Percentiles rank a stretch among this genome's conserved stretches.
phyloP scores from a whole-genome alignment of 179 eudicot species.

The Vitellaria paradoxa region DNA sequence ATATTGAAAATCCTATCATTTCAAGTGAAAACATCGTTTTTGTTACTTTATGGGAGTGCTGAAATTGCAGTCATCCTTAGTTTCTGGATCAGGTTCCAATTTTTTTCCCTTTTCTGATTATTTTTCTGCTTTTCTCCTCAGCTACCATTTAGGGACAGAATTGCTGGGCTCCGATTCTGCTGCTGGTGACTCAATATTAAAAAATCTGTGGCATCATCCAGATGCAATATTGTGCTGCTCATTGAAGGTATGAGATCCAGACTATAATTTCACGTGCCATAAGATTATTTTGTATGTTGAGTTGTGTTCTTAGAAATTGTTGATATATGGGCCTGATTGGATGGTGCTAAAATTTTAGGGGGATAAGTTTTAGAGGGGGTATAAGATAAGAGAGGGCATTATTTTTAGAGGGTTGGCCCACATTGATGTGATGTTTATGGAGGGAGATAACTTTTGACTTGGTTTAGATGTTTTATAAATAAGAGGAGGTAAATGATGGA shows the following conservation, averaged over 20 bases:
- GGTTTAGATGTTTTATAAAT: no score
- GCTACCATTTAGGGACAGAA: slow-evolving; percentile 49
- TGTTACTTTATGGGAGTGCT: not conserved
- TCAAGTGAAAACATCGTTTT: not conserved
- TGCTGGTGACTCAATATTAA: slow-evolving; percentile 41
- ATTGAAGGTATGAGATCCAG: slow-evolving; percentile 37
- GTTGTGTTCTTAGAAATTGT: not conserved
- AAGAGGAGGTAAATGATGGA: no score
- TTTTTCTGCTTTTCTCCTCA: slow-evolving; percentile 16
- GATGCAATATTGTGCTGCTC: slow-evolving; percentile 66
- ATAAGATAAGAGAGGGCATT: no score
- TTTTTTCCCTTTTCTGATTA: not conserved
- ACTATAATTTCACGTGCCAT: not conserved
- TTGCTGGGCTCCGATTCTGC: slow-evolving; percentile 37
- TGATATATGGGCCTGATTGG: no score
- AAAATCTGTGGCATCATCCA: slow-evolving; percentile 60
- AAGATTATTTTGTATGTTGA: not conserved
- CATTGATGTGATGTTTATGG: no score
- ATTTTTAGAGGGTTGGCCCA: no score
- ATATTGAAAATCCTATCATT: not conserved
- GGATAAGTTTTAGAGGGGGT: no score
- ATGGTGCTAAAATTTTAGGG: no score
- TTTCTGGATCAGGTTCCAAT: not conserved
- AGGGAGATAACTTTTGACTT: no score
- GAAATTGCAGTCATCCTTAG: not conserved